Evolutionary conservation across 805 yeast species (phyloP).

Genomic region (Saturnispora bothae): DNA sequence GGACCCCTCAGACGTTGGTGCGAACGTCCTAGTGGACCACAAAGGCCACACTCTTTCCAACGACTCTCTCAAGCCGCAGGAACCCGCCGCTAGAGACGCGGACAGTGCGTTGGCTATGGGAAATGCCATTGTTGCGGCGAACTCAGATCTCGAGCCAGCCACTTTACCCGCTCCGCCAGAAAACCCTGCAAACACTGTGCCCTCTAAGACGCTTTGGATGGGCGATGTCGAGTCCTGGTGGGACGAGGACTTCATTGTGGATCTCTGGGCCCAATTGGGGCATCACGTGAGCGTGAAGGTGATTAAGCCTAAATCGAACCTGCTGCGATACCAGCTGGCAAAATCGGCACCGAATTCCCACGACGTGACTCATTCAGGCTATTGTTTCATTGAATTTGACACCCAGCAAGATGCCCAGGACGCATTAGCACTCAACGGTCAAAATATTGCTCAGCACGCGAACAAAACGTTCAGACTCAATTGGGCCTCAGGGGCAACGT

Average conservation of each 20-base stretch:
- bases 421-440: constrained; percentile 58
- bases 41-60: too few species aligned
- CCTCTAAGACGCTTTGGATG: constrained; percentile 78
- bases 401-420: constrained; percentile 57
- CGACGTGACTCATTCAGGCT: constrained; percentile 38
- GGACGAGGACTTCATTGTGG: constrained; percentile 49
- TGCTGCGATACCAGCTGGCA: constrained; percentile 28
- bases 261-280: constrained; percentile 50
- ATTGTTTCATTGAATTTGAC: constrained; percentile 71
- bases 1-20: too few species aligned
- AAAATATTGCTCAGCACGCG: constrained; percentile 45
- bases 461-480: constrained; percentile 62
- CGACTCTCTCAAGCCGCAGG: too few species aligned
- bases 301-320: constrained; percentile 36
- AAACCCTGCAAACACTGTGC: constrained; percentile 36
- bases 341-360: constrained; percentile 11
- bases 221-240: constrained; percentile 78
- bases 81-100: too few species aligned
- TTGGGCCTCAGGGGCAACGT: constrained; percentile 80
- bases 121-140: constrained; percentile 1
- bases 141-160: constrained; percentile 16
- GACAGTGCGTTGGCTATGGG: background rate
- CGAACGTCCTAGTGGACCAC: too few species aligned
- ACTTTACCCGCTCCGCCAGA: constrained; percentile 45
- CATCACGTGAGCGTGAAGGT: constrained; percentile 55